Evolutionary conservation across 768 basidiomycete species (phyloP), one percentile per base, ranked within the genome.

Genomic region (Tulasnella sp.): DNA sequence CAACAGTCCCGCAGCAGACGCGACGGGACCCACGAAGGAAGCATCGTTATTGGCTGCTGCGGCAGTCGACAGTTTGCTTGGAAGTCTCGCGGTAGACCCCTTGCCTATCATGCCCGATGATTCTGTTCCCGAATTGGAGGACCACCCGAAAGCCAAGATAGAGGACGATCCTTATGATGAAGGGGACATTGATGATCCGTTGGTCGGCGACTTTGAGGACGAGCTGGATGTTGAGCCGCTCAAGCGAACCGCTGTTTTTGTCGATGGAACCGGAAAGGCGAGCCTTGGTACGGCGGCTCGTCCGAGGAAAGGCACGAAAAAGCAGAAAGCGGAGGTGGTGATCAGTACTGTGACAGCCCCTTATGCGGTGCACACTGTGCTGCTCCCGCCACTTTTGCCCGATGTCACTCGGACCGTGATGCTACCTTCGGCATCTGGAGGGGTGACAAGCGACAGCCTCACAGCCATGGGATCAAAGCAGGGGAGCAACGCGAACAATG

Each of bases 11-110:
- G 39, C 58, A 54, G 40, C 52, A 40, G 38, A 64, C 67, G 78
- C 45, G 72, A 29, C 6, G 49, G 40, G 14, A 81, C 83, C 25
- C 83, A 86, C 1, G 58, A 25, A 58, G 39, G 68, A 67, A n/a
- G 42, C 49, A 22, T 64, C 58, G 12, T n/a, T 73, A 14, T 15
- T 64, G 54, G 17, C 49, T 3, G 29, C 76, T n/a, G 49, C 34
- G 67, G 42, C 22, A n/a, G 70, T 37, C 37, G 40, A 58, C 58
- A 15, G 58, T 11, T 34, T 64, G 58, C 58, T 64, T 19, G 58
- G 58, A 64, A 64, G 58, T 34, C 58, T 64, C 5, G 58, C 58
- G 12, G 12, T 64, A 17, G 58, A 64, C 58, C 25, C 14, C 25
- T 64, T 25, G 4, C 58, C 58, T 4, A 14, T 64, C 31, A 64